Conservation (phyloP, 192 early-diverging fungal species). For the Coemansia sp. region DNA sequence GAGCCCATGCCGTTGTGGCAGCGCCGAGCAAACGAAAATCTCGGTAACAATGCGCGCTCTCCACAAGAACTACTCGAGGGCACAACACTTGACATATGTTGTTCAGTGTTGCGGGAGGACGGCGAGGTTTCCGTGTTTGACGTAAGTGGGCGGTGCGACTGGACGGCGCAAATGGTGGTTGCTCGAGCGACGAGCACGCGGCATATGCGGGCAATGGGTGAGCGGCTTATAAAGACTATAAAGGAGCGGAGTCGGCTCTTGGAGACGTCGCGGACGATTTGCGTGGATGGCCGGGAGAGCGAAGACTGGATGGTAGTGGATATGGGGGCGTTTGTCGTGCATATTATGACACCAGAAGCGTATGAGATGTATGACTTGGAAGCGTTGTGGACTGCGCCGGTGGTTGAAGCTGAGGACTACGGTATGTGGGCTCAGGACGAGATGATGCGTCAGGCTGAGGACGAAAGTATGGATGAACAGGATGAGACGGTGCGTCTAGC, state of each 20-base stretch:
- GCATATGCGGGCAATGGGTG: slow-evolving; percentile 51
- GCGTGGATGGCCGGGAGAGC: slow-evolving; percentile 51
- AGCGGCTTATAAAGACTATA: slow-evolving; percentile 37
- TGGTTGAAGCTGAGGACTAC: neutral
- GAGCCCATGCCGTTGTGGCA: slow-evolving; percentile 36
- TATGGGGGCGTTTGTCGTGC: slow-evolving; percentile 43
- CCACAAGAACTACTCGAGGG: slow-evolving; percentile 7
- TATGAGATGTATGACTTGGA: slow-evolving; percentile 37
- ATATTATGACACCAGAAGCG: slow-evolving; percentile 51
- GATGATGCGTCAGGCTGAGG: neutral
- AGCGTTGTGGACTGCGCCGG: slow-evolving; percentile 27
- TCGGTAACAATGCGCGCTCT: slow-evolving; percentile 4
- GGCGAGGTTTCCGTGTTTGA: slow-evolving; percentile 25
- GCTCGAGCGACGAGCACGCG: slow-evolving; percentile 45
- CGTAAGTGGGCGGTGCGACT: slow-evolving; percentile 36
- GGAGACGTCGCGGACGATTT: slow-evolving; percentile 7
- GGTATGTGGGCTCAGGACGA: neutral
- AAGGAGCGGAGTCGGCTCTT: slow-evolving; percentile 28
- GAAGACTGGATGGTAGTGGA: slow-evolving; percentile 55
- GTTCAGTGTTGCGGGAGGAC: slow-evolving; percentile 16
- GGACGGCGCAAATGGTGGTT: slow-evolving; percentile 37
- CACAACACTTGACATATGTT: slow-evolving; percentile 45
- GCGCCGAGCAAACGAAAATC: slow-evolving; percentile 27
- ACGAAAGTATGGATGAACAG: no score
- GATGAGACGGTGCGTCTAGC: no score